phyloP scores from a whole-genome alignment of 2,329 filamentous ascomycete species.

The Zymoseptoria passerinii region DNA sequence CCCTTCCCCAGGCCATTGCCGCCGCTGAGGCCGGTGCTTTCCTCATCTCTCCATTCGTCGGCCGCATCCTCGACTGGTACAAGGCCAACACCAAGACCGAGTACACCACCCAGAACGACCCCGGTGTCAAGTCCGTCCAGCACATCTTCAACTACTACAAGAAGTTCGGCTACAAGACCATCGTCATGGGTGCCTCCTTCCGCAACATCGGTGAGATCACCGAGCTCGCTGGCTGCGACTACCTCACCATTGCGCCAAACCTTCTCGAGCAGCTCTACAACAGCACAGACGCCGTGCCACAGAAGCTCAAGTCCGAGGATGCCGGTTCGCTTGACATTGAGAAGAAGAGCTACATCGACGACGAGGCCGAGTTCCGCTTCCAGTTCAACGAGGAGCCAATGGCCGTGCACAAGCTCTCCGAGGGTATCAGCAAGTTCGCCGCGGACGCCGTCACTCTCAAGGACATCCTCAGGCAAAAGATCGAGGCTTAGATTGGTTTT shows the following conservation, averaged over 20 bases:
- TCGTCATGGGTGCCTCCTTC: conserved; percentile 99
- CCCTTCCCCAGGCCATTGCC: conserved; percentile 83
- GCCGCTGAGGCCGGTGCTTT: conserved; percentile 91
- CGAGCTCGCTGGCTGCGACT: conserved; percentile 95
- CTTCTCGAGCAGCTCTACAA: conserved; percentile 91
- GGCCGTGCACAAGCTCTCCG: conserved; percentile 97
- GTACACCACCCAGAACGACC: conserved; percentile 82
- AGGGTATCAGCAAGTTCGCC: conserved; percentile 99
- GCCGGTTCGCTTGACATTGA: conserved; percentile 64
- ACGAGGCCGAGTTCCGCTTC: conserved; percentile 91
- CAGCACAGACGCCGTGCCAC: conserved; percentile 69
- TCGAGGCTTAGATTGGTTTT: conserved; percentile 35
- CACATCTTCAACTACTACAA: conserved; percentile 99
- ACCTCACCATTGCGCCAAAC: conserved; percentile 94
- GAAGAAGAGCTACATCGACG: conserved; percentile 84
- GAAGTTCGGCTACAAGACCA: conserved; percentile 98
- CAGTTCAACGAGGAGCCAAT: conserved; percentile 99
- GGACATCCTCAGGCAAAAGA: conserved; percentile 82
- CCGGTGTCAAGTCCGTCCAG: conserved; percentile 90
- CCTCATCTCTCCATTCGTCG: conserved; percentile 98
- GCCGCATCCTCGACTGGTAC: conserved; percentile 99
- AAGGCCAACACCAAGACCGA: conserved; percentile 94
- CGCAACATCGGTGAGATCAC: conserved; percentile 93
- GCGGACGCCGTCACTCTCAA: conserved; percentile 92
- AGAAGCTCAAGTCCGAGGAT: conserved; percentile 75